Conservation (phyloP, 148 eudicot genomes). For the Cornus kousa region DNA sequence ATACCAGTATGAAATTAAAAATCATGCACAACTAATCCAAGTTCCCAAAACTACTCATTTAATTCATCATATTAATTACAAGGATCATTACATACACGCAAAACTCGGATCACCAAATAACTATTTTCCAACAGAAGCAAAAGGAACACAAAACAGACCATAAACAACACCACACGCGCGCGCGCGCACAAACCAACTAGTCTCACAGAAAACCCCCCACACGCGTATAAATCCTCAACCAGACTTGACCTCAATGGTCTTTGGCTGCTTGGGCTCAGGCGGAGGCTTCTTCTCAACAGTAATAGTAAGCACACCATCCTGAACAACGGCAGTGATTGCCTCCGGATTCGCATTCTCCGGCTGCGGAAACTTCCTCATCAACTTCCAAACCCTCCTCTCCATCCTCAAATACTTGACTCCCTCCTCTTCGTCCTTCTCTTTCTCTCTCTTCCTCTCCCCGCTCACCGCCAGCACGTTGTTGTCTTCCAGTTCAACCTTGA, state of each 20-base stretch:
- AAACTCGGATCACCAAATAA: no score
- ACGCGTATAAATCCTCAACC: constrained; percentile 15
- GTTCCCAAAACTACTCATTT: no score
- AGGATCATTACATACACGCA: no score
- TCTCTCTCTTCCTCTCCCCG: constrained; percentile 50
- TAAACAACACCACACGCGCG: no score
- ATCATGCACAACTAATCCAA: no score
- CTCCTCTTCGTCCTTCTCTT: constrained; percentile 41
- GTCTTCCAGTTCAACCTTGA: constrained; percentile 64
- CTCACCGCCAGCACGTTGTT: constrained; percentile 54
- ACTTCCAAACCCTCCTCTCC: constrained; percentile 75
- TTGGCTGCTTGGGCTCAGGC: constrained; percentile 73
- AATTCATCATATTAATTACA: no score
- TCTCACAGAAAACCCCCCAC: no score
- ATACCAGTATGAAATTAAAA: no score
- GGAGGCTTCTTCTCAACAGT: constrained; percentile 64
- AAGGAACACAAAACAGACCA: no score
- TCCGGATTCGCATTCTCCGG: constrained; percentile 69
- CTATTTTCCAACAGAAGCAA: no score
- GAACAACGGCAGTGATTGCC: constrained; percentile 40
- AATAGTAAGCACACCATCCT: constrained; percentile 68
- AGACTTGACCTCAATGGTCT: constrained; percentile 55
- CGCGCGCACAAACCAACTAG: no score
- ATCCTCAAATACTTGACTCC: constrained; percentile 61
- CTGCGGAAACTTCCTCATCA: constrained; percentile 67